Percentiles rank a stretch among this genome's conserved stretches.
Conservation (phyloP, 768 basidiomycete genomes). For the Daedaleopsis nitida region DNA sequence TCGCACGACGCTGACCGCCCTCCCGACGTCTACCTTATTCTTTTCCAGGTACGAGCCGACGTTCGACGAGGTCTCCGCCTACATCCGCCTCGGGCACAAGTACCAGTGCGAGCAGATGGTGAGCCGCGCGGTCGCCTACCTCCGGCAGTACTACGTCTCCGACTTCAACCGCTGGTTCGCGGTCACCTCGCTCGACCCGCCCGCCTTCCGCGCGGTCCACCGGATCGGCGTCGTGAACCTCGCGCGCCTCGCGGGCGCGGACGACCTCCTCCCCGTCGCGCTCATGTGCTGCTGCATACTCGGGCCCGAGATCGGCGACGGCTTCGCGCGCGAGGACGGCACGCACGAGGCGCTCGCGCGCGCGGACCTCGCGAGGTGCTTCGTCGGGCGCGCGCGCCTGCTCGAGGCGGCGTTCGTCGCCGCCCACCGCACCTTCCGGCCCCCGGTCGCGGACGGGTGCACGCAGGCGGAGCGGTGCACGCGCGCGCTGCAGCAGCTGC, state of each 20-base stretch:
- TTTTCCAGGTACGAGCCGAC: neutral
- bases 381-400: neutral
- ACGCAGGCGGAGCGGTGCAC: neutral
- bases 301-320: slow-evolving; percentile 1
- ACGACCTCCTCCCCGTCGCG: neutral
- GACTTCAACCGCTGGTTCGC: slow-evolving; percentile 4
- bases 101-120: slow-evolving; percentile 9
- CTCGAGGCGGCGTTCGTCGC: neutral
- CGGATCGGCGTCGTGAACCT: slow-evolving; percentile 2
- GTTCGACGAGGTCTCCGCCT: slow-evolving; percentile 4
- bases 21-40: too few relatives aligned
- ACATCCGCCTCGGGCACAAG: slow-evolving; percentile 18
- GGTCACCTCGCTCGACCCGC: neutral
- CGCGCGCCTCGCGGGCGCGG: neutral
- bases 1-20: neutral
- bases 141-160: slow-evolving; percentile 7
- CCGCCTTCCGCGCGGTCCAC: neutral
- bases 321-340: slow-evolving; percentile 4
- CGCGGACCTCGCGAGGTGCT: neutral
- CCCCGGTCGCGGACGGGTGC: neutral
- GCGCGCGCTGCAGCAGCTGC: slow-evolving; percentile 1
- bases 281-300: slow-evolving; percentile 3
- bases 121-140: neutral
- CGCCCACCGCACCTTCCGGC: neutral
- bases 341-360: neutral